Percentiles rank a stretch among this genome's conserved stretches.
These are phyloP conservation scores for Ascochyta fabae DNA, from an alignment of 2,329 filamentous ascomycete genomes.

Conservation along the genomic window DNA sequence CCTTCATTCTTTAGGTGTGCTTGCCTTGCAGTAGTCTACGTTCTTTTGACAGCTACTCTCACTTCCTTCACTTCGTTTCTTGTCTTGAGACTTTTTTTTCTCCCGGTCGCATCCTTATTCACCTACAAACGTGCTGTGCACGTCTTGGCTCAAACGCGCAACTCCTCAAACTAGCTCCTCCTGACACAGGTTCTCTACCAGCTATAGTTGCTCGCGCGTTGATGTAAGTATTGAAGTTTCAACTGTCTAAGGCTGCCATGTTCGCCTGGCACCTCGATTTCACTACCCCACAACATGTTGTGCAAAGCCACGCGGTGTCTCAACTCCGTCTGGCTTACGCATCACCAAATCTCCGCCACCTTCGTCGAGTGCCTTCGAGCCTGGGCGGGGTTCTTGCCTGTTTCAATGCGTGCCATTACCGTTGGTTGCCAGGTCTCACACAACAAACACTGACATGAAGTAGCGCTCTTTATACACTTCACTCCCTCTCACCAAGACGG, in stretches of 20 bases:
- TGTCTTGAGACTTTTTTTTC: constrained; percentile 8
- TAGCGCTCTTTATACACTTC: constrained; percentile 16
- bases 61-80: constrained; percentile 20
- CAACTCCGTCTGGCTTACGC: constrained; percentile 19
- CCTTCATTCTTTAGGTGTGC: constrained; percentile 44
- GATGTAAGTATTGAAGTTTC: constrained; percentile 44
- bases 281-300: constrained; percentile 22
- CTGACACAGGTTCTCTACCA: constrained; percentile 36
- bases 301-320: constrained; percentile 15
- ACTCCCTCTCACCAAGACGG: constrained; percentile 14
- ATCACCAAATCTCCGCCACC: constrained; percentile 16
- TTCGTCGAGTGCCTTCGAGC: constrained; percentile 17
- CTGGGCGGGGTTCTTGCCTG: constrained; percentile 19
- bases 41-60: constrained; percentile 23
- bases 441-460: constrained; percentile 18
- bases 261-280: constrained; percentile 8
- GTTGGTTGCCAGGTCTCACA: constrained; percentile 19
- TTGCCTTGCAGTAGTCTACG: constrained; percentile 21
- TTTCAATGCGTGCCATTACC: constrained; percentile 17
- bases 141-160: constrained; percentile 46
- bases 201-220: constrained; percentile 40
- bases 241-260: constrained; percentile 22
- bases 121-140: constrained; percentile 44
- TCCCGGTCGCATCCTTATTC: constrained; percentile 27
- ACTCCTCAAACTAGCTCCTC: constrained; percentile 28